These are phyloP conservation scores for Coemansia sp. DNA, from an alignment of 192 early-diverging fungal genomes.

Conservation along the genomic window DNA sequence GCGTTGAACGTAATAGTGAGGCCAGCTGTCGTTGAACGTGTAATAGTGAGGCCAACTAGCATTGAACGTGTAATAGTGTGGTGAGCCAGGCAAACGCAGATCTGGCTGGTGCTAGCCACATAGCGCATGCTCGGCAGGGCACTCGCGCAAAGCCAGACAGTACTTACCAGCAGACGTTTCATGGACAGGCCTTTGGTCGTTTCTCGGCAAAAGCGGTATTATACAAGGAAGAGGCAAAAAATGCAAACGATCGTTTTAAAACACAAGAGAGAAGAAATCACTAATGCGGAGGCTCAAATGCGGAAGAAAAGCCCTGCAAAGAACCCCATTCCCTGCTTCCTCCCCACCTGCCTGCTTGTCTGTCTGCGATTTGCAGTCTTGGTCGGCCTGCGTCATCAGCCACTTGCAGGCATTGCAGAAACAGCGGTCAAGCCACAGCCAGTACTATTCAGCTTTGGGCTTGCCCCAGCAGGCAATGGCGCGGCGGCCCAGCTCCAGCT, in stretches of 20 bases:
- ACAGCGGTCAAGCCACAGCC: background rate
- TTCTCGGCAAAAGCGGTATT: background rate
- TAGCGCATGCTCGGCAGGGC: too few relatives aligned
- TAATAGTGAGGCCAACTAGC: too few relatives aligned
- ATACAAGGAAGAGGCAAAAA: background rate
- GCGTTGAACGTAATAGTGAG: too few relatives aligned
- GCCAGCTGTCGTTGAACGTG: too few relatives aligned
- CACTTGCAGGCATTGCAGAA: background rate
- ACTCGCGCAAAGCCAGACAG: too few relatives aligned
- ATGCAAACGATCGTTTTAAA: slow-evolving; percentile 6
- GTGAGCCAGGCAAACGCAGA: too few relatives aligned
- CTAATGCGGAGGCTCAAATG: background rate
- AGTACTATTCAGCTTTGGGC: slow-evolving; percentile 5
- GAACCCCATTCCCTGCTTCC: too few relatives aligned
- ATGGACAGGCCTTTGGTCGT: slow-evolving; percentile 8
- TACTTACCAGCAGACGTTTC: slow-evolving; percentile 33
- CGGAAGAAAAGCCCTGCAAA: background rate
- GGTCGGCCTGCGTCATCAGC: background rate
- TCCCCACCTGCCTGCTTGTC: too few relatives aligned
- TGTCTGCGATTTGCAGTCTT: background rate
- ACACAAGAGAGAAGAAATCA: slow-evolving; percentile 8
- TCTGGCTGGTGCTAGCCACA: too few relatives aligned
- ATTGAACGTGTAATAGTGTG: too few relatives aligned
- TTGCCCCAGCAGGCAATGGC: slow-evolving; percentile 29
- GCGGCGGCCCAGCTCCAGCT: slow-evolving; percentile 33